Evolutionary conservation across 192 early-diverging fungal species (phyloP), one percentile per base, ranked within the genome.

Genomic region (Geranomyces variabilis): DNA sequence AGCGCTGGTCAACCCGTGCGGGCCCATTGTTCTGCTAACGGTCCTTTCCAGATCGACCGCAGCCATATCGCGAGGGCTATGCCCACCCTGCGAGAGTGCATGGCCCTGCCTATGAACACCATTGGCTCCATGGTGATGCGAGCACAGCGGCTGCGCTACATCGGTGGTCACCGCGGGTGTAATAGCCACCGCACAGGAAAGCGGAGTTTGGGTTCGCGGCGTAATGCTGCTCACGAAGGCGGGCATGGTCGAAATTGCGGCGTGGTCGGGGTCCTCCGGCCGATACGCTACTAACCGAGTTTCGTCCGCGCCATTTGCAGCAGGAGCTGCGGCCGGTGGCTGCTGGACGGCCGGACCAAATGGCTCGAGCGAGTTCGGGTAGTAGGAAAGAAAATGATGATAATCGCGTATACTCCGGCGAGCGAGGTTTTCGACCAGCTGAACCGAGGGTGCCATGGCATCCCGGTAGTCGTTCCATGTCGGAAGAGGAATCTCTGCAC

Each of bases 371-470:
- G 57, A 33, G 65, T 66, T 70, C 0, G 66, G 67, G 41, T 53
- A 80, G 62, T 53, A 69, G 31, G 61, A 53, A 21, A 80, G 60
- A 57, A 80, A 80, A 48, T 77, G 67, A 51, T 28, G 34, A 49
- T 80, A 77, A 47, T 80, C 79, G 15, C 67, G 34, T 33, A 80
- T 81, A 22, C 53, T 62, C 49, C 71, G 69, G 8, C 70, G 67
- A 1, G 70, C 74, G 26, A 81, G 71, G n/a, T 22, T 68, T 0
- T 41, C 66, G 61, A 77, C 48, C 10, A 73, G 76, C 33, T 34
- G 47, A 7, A 29, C 45, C 17, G 55, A 44, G 19, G 76, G 72
- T 33, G 77, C 34, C 75, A 78, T 33, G 34, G 76, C 76, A 26
- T 62, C 61, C n/a, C 43, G 34, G 44, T 64, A 64, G 41, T 64